phyloP scores from a whole-genome alignment of 2,329 filamentous ascomycete genomes.

The Celoporthe dispersa region DNA sequence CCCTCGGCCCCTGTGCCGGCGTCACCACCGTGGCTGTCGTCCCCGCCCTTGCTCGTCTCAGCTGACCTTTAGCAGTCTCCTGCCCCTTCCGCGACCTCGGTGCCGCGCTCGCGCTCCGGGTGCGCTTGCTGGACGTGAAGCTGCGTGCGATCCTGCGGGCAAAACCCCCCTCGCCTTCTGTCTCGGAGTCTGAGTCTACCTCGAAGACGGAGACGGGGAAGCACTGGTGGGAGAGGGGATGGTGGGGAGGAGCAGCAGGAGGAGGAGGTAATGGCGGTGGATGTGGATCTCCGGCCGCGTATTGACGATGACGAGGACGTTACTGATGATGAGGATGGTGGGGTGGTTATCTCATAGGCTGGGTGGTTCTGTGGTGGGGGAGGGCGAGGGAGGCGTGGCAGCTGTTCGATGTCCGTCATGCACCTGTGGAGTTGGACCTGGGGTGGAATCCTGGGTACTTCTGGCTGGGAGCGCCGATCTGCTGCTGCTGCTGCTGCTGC shows the following conservation, averaged over 20 bases:
- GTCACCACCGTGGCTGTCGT: background rate
- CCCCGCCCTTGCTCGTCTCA: slow-evolving; percentile 23
- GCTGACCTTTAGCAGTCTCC: slow-evolving; percentile 25
- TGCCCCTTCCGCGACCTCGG: slow-evolving; percentile 31
- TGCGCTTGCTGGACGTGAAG: slow-evolving; percentile 37
- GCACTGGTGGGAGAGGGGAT: background rate
- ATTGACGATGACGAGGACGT: background rate
- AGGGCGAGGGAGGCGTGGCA: slow-evolving; percentile 39
- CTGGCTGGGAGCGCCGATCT: slow-evolving; percentile 13
- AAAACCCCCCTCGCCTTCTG: slow-evolving; percentile 38
- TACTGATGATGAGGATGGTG: no score
- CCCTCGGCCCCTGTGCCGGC: background rate
- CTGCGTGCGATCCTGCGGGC: slow-evolving; percentile 49
- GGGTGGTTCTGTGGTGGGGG: background rate
- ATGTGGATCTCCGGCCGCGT: background rate
- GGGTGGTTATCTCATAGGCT: background rate
- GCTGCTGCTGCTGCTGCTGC: background rate
- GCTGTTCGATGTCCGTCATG: slow-evolving; percentile 24
- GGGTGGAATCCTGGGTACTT: background rate
- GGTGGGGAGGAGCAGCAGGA: background rate
- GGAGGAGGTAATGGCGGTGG: background rate
- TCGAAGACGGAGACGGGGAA: slow-evolving; percentile 52
- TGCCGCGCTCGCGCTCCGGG: slow-evolving; percentile 42
- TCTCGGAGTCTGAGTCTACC: slow-evolving; percentile 50
- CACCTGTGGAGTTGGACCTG: slow-evolving; percentile 28